These are phyloP conservation scores for Achlya hypogyna DNA, from an alignment of 352 stramenopile species.

Conservation along the genomic window DNA sequence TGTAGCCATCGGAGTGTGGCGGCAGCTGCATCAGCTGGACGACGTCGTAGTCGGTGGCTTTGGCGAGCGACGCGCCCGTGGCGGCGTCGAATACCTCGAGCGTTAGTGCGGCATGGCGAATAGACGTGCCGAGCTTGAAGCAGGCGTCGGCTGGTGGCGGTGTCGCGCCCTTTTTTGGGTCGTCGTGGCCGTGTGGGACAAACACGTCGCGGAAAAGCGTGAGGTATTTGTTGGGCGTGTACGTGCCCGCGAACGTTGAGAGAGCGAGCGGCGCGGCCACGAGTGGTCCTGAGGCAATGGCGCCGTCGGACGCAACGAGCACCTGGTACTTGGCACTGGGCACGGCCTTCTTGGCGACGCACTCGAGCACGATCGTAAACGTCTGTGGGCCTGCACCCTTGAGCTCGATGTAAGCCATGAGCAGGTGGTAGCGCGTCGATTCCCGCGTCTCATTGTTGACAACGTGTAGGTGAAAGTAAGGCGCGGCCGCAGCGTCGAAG, in stretches of 20 bases:
- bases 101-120: conserved; percentile 30
- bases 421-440: conserved; percentile 22
- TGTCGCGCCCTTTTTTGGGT: neutral
- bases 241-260: conserved; percentile 39
- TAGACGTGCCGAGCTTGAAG: conserved; percentile 5
- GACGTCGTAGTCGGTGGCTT: conserved; percentile 26
- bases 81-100: conserved; percentile 46
- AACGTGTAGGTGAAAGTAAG: conserved; percentile 39
- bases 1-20: conserved; percentile 29
- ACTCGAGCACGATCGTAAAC: conserved; percentile 58
- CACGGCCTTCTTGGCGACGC: conserved; percentile 23
- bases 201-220: conserved; percentile 58
- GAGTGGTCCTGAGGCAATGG: conserved; percentile 22
- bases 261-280: conserved; percentile 27
- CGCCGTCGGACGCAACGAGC: conserved; percentile 39
- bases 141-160: neutral
- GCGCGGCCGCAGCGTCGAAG: conserved; percentile 35
- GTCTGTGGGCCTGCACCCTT: neutral
- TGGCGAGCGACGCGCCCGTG: conserved; percentile 25
- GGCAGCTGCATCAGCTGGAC: conserved; percentile 50
- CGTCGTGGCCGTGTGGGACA: conserved; percentile 11
- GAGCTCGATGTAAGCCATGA: conserved; percentile 11
- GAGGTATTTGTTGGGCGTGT: conserved; percentile 57
- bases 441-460: conserved; percentile 37
- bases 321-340: conserved; percentile 49